Conservation (phyloP, 208 protist genomes). For the Trypanosoma grayi region DNA sequence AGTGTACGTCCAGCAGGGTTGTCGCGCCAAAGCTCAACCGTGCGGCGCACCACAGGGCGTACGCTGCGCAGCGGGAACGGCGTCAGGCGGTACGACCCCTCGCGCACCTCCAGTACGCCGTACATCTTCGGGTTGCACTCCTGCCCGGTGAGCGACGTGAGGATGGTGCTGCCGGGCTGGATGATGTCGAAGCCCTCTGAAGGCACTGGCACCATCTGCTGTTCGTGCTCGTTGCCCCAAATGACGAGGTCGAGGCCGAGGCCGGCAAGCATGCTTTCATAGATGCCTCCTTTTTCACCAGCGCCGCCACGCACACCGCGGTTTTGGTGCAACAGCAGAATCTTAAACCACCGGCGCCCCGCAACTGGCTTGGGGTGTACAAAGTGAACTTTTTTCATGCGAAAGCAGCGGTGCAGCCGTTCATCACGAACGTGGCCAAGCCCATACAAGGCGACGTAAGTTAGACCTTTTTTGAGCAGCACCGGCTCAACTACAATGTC, state of each 20-base stretch:
- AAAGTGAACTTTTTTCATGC: conserved; percentile 93
- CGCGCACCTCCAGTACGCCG: conserved; percentile 81
- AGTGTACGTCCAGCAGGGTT: conserved; percentile 58
- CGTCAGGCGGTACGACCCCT: conserved; percentile 82
- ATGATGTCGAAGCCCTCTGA: conserved; percentile 90
- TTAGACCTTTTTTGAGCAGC: conserved; percentile 92
- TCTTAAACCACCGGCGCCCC: conserved; percentile 94
- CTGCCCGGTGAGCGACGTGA: conserved; percentile 92
- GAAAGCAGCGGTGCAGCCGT: conserved; percentile 95
- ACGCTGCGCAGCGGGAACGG: conserved; percentile 88
- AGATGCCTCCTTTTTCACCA: conserved; percentile 87
- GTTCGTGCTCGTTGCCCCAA: conserved; percentile 99
- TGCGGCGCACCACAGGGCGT: conserved; percentile 90
- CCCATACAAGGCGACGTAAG: conserved; percentile 98
- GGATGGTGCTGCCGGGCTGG: conserved; percentile 97
- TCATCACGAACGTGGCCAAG: conserved; percentile 98
- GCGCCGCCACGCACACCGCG: conserved; percentile 66
- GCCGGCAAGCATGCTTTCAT: conserved; percentile 90
- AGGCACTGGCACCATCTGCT: conserved; percentile 89
- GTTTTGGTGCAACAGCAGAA: conserved; percentile 98
- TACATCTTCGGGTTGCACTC: conserved; percentile 96
- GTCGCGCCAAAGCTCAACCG: conserved; percentile 71
- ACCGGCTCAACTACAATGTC: conserved; percentile 94
- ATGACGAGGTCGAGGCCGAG: conserved; percentile 96
- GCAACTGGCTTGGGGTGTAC: conserved; percentile 66